Evolutionary conservation across 768 basidiomycete genomes (phyloP).

Genomic region (Lactarius trivialis): DNA sequence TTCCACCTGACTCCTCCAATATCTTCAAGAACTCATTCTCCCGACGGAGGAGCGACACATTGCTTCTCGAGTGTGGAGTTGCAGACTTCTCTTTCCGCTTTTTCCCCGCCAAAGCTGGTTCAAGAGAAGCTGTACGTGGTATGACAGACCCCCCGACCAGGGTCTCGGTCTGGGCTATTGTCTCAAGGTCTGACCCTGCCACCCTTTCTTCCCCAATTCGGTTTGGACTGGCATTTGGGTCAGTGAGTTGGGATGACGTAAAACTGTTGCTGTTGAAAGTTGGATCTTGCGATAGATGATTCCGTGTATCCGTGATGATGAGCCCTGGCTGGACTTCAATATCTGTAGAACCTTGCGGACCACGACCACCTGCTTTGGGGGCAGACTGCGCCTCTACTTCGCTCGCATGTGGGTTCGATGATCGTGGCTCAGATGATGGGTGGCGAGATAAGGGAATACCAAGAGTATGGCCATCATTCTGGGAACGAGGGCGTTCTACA

Average conservation of each 20-base stretch:
- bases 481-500: neutral
- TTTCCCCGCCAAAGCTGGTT: slow-evolving; percentile 10
- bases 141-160: neutral
- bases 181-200: neutral
- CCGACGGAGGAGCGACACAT: slow-evolving; percentile 70
- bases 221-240: neutral
- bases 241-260: neutral
- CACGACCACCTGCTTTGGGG: neutral
- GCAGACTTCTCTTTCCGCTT: slow-evolving; percentile 16
- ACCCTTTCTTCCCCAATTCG: neutral
- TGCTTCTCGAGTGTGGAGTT: slow-evolving; percentile 38
- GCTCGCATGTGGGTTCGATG: neutral
- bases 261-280: neutral
- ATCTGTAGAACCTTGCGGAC: neutral
- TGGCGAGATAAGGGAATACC: neutral
- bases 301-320: neutral
- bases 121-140: neutral
- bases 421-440: neutral
- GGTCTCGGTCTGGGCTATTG: neutral
- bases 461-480: neutral
- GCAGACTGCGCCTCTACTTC: neutral
- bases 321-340: neutral
- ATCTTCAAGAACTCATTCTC: slow-evolving; percentile 74
- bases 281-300: neutral
- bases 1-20: slow-evolving; percentile 59